Base-by-base conservation (phyloP, 1,284 basidiomycete genomes). In the Ganoderma resinaceum region DNA sequence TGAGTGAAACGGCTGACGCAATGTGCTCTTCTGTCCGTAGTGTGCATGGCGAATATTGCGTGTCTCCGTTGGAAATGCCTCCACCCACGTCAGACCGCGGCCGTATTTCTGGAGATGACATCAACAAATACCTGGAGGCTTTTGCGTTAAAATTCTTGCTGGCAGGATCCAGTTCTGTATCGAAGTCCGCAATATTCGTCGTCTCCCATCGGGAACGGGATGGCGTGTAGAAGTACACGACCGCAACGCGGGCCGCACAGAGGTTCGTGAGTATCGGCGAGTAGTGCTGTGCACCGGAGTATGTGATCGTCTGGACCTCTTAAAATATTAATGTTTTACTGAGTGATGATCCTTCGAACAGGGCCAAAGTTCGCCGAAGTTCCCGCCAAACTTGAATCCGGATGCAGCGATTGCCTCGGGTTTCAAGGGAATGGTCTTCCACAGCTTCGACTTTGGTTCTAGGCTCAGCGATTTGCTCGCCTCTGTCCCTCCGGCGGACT, bases 211-310 rank as follows among this genome's bases (percentile, higher is more conserved):
- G 29, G 52, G 52, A 18, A 61, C 33, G 29, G 64, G 53, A n/a
- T 89, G 86, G 87, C 69, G 76, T 6, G 76, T 89, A 26, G 77
- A 76, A 29, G 76, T 85, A 1, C 67, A 78, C 59, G 77, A 87
- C 69, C 69, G 76, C n/a, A 20, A n/a, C 16, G 16, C 74, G 0
- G 76, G 72, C 5, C 66, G 57, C 6, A 69, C 70, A n/a, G 75
- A 82, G 57, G 74, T 74, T 14, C 73, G 83, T 67, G 74, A 70
- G n/a, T 90, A 83, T 68, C 76, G 79, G 49, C 82, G 82, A 29
- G 77, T 90, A 8, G 82, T 90, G 4, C 76, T 90, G 35, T 88
- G 87, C 68, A 88, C 86, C 4, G 89, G 89, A 43, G 89, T 89
- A 69, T 42, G 86, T 76, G 20, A 46, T 29, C 23, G 33, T 11